phyloP scores from a whole-genome alignment of 495 filamentous ascomycete genomes.

The Trichoderma parareesei region DNA sequence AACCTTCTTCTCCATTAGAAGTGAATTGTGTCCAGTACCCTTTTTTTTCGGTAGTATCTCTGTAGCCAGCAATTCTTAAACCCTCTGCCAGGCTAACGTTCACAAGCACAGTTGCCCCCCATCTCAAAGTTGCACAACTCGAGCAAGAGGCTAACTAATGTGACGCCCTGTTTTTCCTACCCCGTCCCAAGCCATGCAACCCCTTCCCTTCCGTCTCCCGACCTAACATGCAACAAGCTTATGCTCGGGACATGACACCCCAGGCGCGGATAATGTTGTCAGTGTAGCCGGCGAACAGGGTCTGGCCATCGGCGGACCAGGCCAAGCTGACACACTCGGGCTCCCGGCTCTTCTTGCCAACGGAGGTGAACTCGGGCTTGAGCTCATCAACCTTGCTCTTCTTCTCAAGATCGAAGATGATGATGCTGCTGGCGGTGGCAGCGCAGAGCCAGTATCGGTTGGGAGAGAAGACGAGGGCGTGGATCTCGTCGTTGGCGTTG shows the following conservation, averaged over 20 bases:
- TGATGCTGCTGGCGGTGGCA: constrained; percentile 91
- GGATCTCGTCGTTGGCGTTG: constrained; percentile 99
- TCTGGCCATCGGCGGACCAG: constrained; percentile 97
- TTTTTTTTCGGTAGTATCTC: background rate
- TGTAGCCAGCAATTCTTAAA: background rate
- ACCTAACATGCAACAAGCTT: constrained; percentile 20
- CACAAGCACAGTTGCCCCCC: background rate
- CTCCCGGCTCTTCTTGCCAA: constrained; percentile 98
- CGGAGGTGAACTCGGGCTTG: constrained; percentile 93
- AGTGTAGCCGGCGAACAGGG: constrained; percentile 98
- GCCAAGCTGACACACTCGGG: constrained; percentile 96
- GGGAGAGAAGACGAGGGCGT: constrained; percentile 99
- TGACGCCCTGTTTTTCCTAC: background rate
- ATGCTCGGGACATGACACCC: constrained; percentile 83
- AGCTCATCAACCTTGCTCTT: constrained; percentile 99
- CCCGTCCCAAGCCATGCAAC: background rate
- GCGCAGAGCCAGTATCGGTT: constrained; percentile 99
- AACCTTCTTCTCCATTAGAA: constrained; percentile 2
- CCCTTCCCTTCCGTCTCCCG: background rate
- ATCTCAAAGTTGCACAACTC: background rate
- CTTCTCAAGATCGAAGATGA: constrained; percentile 99
- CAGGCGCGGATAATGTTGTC: constrained; percentile 99
- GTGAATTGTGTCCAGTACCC: constrained; percentile 3
- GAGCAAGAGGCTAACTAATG: constrained; percentile 3
- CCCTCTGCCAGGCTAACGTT: background rate